Percentiles rank a stretch among this genome's conserved stretches.
Conservation (phyloP, 768 basidiomycete species). For the Kwoniella shandongensis region DNA sequence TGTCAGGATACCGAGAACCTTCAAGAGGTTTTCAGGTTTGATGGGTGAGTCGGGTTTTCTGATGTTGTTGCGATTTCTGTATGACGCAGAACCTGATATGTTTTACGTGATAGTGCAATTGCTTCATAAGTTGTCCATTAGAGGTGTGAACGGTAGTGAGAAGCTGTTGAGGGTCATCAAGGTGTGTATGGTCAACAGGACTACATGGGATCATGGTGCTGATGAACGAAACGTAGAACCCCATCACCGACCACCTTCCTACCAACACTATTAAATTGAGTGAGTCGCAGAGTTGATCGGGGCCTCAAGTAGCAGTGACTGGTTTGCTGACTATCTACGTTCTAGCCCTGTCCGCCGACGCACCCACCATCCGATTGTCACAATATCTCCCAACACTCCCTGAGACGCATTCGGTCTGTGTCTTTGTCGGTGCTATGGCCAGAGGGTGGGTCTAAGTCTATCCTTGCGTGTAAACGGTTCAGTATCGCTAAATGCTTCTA, state of each 20-base stretch:
- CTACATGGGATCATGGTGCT: too few relatives aligned
- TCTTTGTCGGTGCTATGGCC: constrained; percentile 99
- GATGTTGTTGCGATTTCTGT: too few relatives aligned
- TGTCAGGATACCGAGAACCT: constrained; percentile 95
- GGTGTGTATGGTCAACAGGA: constrained; percentile 62
- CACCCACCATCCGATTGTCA: constrained; percentile 75
- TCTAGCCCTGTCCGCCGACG: constrained; percentile 86
- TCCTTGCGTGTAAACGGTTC: neutral
- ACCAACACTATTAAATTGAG: constrained; percentile 94
- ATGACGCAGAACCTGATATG: neutral
- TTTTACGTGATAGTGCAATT: constrained; percentile 71
- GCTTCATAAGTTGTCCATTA: constrained; percentile 89
- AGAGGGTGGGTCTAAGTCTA: constrained; percentile 62
- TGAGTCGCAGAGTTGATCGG: constrained; percentile 56
- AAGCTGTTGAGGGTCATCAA: constrained; percentile 97
- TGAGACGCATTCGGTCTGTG: constrained; percentile 81
- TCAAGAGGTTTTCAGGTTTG: constrained; percentile 95
- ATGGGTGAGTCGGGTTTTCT: constrained; percentile 69
- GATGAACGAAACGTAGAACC: constrained; percentile 64
- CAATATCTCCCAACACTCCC: constrained; percentile 82
- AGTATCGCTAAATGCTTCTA: neutral
- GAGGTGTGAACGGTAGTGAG: constrained; percentile 94
- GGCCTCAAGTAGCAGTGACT: neutral
- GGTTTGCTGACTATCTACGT: neutral
- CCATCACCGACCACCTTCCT: constrained; percentile 89